Evolutionary conservation across 2,329 filamentous ascomycete genomes (phyloP), one percentile per base, ranked within the genome.

Genomic region (Tolypocladium ovalisporum): DNA sequence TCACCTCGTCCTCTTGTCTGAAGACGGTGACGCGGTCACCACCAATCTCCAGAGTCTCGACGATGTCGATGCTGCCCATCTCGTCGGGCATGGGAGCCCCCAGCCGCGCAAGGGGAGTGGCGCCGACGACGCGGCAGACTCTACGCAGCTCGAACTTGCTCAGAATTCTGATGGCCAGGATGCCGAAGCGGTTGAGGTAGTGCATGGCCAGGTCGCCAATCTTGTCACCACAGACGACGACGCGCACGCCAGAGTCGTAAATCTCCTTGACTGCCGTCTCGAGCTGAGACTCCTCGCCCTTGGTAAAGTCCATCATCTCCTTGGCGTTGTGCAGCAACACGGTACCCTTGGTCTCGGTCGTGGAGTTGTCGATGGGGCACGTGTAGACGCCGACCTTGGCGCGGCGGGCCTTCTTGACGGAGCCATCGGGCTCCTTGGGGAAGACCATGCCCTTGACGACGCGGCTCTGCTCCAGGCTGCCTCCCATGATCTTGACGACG

Each of bases 11-110:
- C 73, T 99, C 94, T 80, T 99, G 94, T 67, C 95, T 83, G 84
- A 99, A 99, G 59, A 99, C 93, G 47, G 94, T 99, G 59, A 99
- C 95, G 61, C 94, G 88, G 78, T 99, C 94, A 65, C 94, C 94
- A 62, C 94, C 94, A 71, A 99, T 97, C 76, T 99, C 94, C 51
- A 95, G 82, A 1, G 95, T 97, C 81, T 99, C 94, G 36, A 99
- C 94, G 58, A 99, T 75, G 71, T 99, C 94, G 62, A 99, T 85
- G 66, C 76, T 88, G 63, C 94, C 94, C 92, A 96, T 97, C 80
- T 99, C 94, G 66, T 99, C 94, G n/a, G 95, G 94, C 94, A 99
- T 99, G 51, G 94, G 94, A 19, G 95, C 94, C 62, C 94, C 94
- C 53, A 99, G 81, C 66, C 94, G 88, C 56, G 95, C 95, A 61